Evolutionary conservation across 176 grass and related monocot species (phyloP), one percentile per base, ranked within the genome.

Genomic region (Oryza rufipogon): DNA sequence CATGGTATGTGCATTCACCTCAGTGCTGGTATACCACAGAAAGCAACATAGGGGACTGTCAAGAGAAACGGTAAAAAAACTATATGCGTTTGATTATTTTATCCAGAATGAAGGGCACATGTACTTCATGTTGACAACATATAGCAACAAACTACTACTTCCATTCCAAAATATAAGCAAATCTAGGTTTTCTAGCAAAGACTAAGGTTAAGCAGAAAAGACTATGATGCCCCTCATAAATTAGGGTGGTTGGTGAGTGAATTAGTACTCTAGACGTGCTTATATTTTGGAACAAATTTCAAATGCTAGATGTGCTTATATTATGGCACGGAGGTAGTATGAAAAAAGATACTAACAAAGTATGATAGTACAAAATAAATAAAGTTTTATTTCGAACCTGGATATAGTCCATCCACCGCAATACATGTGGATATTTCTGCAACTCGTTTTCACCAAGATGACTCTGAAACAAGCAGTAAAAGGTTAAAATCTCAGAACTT

Each of bases 351-450:
- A 77, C 19, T 16, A 42, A 19, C 7, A 66, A 54, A 77, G 15
- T 16, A 42, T 5, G 66, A 54, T 69, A 26, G 11, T 74, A 33
- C 1, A 49, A 34, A 69, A 85, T 47, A 65, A 34, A 70, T 46
- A 65, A 85, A 84, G 34, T 56, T 77, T 44, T 4, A 73, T 77
- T 33, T 48, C 48, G 73, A 85, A 95, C 96, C 96, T 98, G 93
- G 84, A 98, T 91, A 64, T 94, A 94, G 86, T 98, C 96, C 75
- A 93, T 93, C 96, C 96, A 98, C 60, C 96, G 85, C 68, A 92
- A 30, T 77, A 96, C 66, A 92, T 96, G 86, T 19, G 91, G 74
- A 66, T 87, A 90, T 71, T 92, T 91, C 87, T 92, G 81, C 77
- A 83, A 25, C 38, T 91, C 89, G 0, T 16, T 87, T 45, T 89